Base-by-base conservation (phyloP, 225 moss, liverwort and hornwort genomes). In the Ulota crispa region DNA sequence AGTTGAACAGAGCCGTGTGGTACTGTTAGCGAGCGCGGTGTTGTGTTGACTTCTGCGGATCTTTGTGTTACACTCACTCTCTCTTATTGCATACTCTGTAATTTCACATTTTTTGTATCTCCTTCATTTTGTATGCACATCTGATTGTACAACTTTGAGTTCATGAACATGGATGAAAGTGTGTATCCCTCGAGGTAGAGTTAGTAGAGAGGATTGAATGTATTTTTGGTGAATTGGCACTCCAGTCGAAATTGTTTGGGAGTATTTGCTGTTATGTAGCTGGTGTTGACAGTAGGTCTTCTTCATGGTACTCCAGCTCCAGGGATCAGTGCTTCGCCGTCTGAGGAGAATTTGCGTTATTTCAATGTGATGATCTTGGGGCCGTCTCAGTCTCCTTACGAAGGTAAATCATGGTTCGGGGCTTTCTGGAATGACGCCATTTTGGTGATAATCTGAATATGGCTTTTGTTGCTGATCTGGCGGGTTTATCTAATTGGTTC, bases 311-410 rank as follows among this genome's bases (percentile, higher is more conserved):
- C 65, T 77, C 63, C 93, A 95, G 95, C 97, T 68, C 97, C 94
- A 26, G 97, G 97, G 47, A 98, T 98, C 76, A 98, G 95, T 84
- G 95, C 97, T 42, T 98, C 97, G 23, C 97, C 95, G 27, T 98
- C 94, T 0, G 97, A 98, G 86, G 95, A 98, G 75, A 98, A 98
- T 82, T 79, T 95, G 80, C 97, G 95, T 21, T 98, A 95, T 68
- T 98, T 98, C 86, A 98, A 98, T 92, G 97, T 98, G 52, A 98
- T 95, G 97, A 98, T 98, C 62, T 57, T 98, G 83, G 97, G 95
- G 24, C 97, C 95, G 71, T 92, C 97, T 0, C 94, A 95, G 72
- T 98, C 97, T 42, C 94, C 95, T 12, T 98, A 84, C 56, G 87
- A 87, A 87, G 87, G 87, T 84, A 80, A 72, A 67, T 56, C 13